Evolutionary conservation across 371 early-diverging fungal genomes (phyloP).

Genomic region (Apophysomyces sp.): DNA sequence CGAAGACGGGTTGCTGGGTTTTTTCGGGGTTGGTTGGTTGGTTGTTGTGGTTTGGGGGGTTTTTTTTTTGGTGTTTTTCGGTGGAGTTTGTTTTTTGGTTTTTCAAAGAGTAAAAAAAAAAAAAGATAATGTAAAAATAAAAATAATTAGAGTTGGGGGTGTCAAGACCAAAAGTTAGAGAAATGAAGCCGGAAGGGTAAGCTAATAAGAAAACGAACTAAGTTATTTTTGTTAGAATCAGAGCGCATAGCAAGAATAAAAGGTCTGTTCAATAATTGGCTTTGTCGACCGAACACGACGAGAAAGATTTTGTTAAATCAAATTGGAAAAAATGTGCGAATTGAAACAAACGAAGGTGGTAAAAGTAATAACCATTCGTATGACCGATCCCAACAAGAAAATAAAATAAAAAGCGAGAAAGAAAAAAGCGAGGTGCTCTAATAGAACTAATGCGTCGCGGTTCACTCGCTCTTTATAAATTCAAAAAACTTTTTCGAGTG

Average conservation of each 20-base stretch:
- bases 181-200: conserved; percentile 52
- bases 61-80: not conserved
- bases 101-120: not conserved
- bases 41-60: not conserved
- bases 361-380: conserved; percentile 31
- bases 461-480: not conserved
- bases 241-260: conserved; percentile 29
- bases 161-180: conserved; percentile 53
- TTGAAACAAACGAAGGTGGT: conserved; percentile 9
- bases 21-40: no score
- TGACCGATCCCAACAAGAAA: conserved; percentile 5
- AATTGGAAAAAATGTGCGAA: conserved; percentile 21
- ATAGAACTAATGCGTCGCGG: not conserved
- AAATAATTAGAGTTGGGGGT: conserved; percentile 16
- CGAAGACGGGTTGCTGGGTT: no score
- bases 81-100: not conserved
- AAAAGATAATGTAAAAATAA: not conserved
- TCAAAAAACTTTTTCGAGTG: not conserved
- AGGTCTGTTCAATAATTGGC: not conserved
- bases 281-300: conserved; percentile 6
- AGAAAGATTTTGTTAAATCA: conserved; percentile 9
- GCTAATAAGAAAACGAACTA: conserved; percentile 43
- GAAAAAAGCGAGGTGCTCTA: not conserved
- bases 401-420: conserved; percentile 4
- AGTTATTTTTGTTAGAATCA: conserved; percentile 35